Conservation (phyloP, 106 monocot species). For the Apostasia ramifera region DNA sequence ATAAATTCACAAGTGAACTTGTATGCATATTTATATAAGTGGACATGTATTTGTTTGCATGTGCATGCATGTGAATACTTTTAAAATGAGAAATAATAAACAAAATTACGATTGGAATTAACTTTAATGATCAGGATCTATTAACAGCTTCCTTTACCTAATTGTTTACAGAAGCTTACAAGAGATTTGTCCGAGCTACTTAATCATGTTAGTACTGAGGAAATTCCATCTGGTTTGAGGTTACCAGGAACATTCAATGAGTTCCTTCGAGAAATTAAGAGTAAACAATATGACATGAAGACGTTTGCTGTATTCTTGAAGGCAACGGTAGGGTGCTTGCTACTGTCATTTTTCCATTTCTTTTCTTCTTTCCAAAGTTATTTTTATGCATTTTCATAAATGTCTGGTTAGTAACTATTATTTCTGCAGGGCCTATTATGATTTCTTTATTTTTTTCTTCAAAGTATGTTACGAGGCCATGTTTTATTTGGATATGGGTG, state of each 20-base stretch:
- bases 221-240: conserved; percentile 34
- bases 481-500: too few relatives aligned
- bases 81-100: not conserved
- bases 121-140: not conserved
- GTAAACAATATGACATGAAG: conserved; percentile 65
- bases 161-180: conserved; percentile 48
- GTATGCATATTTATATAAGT: not conserved
- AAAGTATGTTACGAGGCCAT: too few relatives aligned
- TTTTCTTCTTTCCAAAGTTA: too few relatives aligned
- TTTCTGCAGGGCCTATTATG: too few relatives aligned
- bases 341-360: not conserved
- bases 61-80: not conserved
- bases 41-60: not conserved
- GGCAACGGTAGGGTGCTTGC: conserved; percentile 58
- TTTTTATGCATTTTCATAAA: too few relatives aligned
- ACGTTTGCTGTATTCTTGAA: conserved; percentile 74
- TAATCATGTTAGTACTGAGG: conserved; percentile 49
- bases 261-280: conserved; percentile 69
- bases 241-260: conserved; percentile 65
- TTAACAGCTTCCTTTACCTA: not conserved
- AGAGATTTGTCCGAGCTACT: conserved; percentile 65
- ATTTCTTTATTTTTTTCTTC: too few relatives aligned
- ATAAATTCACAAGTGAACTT: too few relatives aligned
- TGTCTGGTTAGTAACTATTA: too few relatives aligned
- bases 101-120: not conserved